These are phyloP conservation scores for Triticum dicoccoides DNA, from an alignment of 176 grass and related monocot species.

Conservation along the genomic window DNA sequence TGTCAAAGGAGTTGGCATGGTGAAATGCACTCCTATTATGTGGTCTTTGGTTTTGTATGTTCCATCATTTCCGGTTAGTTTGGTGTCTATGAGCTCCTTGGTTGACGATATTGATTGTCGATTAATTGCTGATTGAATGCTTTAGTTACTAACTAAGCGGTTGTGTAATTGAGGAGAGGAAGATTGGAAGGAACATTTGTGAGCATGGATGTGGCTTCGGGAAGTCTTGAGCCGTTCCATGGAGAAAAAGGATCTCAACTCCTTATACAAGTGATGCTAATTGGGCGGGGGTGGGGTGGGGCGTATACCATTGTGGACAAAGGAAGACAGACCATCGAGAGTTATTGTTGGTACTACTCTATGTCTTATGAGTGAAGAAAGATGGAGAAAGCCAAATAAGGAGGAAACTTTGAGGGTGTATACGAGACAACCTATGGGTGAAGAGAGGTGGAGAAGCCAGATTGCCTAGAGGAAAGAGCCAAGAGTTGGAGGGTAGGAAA, in stretches of 20 bases:
- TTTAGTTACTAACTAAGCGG: no score
- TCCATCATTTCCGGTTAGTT: no score
- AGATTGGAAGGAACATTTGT: background rate
- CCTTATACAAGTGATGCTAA: background rate
- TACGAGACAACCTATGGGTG: background rate
- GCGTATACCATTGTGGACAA: background rate
- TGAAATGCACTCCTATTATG: background rate
- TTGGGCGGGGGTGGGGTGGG: background rate
- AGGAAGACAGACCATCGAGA: background rate
- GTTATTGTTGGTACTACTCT: background rate
- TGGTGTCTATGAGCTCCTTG: no score
- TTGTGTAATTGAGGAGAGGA: background rate
- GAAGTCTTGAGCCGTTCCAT: background rate
- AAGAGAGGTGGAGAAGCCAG: background rate
- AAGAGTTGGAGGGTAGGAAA: background rate
- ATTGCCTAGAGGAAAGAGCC: background rate
- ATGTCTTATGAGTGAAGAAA: background rate
- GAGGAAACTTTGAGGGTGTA: background rate
- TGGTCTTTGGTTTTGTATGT: no score
- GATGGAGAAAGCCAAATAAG: background rate
- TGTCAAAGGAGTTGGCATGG: no score
- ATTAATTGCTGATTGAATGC: background rate
- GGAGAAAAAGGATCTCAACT: background rate
- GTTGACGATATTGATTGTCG: background rate
- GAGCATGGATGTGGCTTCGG: background rate